Percentiles rank a stretch among this genome's conserved stretches.
Evolutionary conservation across 257 asterid species (phyloP).

Genomic region (Anisodus tanguticus): DNA sequence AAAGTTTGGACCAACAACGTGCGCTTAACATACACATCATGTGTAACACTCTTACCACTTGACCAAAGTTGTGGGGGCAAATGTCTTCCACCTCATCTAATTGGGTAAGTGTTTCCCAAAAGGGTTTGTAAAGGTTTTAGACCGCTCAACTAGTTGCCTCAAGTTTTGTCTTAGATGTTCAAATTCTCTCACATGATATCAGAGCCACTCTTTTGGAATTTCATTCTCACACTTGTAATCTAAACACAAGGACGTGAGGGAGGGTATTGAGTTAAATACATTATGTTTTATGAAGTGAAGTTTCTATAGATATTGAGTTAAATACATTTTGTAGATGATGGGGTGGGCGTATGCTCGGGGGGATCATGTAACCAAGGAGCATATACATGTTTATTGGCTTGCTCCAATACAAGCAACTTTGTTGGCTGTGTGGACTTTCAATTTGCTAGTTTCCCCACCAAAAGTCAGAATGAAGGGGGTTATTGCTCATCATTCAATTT

Average conservation of each 20-base stretch:
- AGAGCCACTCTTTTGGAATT: not conserved
- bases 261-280: not conserved
- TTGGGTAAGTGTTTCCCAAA: not conserved
- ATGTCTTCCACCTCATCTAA: not conserved
- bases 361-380: slow-evolving; percentile 76
- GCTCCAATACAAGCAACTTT: slow-evolving; percentile 87
- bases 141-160: not conserved
- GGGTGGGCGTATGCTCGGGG: slow-evolving; percentile 96
- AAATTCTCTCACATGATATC: not conserved
- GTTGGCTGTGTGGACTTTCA: slow-evolving; percentile 69
- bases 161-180: slow-evolving; percentile 1
- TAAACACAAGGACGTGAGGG: not conserved
- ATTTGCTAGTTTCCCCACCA: slow-evolving; percentile 45
- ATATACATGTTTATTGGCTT: slow-evolving; percentile 84
- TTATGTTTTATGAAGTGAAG: not conserved
- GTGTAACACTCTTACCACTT: not conserved
- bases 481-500: slow-evolving; percentile 31
- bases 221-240: not conserved
- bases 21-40: not conserved
- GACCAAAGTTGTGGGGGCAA: not conserved
- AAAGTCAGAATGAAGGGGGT: slow-evolving; percentile 57
- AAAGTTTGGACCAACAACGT: too few species aligned
- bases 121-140: not conserved
- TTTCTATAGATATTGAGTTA: not conserved
- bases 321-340: slow-evolving; percentile 57